Evolutionary conservation across 176 grass and related monocot species (phyloP).

Genomic region (Leersia perrieri): DNA sequence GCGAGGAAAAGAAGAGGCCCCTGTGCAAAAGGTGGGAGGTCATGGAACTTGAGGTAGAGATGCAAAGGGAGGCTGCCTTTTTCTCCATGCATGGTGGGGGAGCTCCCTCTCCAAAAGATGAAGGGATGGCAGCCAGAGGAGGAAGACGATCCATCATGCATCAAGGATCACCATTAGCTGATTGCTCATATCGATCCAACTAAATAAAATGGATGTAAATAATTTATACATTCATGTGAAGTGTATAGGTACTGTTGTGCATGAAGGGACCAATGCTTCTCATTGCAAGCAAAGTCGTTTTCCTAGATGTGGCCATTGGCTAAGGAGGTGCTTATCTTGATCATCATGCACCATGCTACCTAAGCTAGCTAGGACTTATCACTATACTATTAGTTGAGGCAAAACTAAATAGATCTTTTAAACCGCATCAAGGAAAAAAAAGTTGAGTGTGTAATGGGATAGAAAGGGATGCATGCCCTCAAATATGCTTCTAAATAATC

Average conservation of each 20-base stretch:
- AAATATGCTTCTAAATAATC: not conserved
- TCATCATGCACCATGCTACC: not conserved
- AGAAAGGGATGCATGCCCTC: not conserved
- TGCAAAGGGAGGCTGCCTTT: conserved; percentile 40
- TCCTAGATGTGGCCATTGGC: not conserved
- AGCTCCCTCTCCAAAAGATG: not conserved
- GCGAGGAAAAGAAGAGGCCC: conserved; percentile 25
- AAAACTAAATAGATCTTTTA: not conserved
- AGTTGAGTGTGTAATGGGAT: not conserved
- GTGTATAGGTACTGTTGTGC: not conserved
- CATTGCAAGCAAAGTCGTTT: not conserved
- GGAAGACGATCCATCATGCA: not conserved
- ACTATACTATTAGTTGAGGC: not conserved
- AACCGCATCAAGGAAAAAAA: no score
- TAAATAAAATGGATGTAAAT: not conserved
- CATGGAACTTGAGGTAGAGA: conserved; percentile 35
- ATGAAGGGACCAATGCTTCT: not conserved
- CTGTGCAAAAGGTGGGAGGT: conserved; percentile 11
- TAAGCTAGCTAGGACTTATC: not conserved
- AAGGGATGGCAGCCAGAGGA: not conserved
- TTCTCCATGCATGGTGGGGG: not conserved
- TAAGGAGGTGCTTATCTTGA: not conserved
- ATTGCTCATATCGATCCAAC: not conserved
- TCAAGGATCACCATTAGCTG: not conserved
- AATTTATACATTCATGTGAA: not conserved